Evolutionary conservation across 495 filamentous ascomycete species (phyloP), one percentile per base, ranked within the genome.

Genomic region (Penicillium waksmanii): DNA sequence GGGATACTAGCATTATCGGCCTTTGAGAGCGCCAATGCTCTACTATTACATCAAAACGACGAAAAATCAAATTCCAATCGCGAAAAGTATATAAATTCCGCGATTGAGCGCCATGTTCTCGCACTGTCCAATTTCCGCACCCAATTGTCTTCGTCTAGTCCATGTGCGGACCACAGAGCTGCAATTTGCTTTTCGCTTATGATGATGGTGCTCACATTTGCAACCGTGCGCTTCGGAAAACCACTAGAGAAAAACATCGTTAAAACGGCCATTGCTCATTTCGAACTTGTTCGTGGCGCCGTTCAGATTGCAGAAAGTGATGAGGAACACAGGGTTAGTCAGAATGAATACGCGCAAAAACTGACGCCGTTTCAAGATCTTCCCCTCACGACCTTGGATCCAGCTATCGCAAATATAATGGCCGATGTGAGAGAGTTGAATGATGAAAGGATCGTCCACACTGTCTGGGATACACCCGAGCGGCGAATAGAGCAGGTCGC

Each of bases 291-390:
- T 42, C 51, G 51, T 19, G 51, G 51, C 17, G 51, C 51, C 12
- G 51, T 54, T 5, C 51, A 54, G 18, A 18, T 54, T 25, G 51
- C 36, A 15, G 36, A 21, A 6, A 27, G 36, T 42, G 36, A 43
- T 13, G 36, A 13, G 34, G 35, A 40, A 2, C 36, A 25, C 40
- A 6, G 11, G 1, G 21, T 54, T 43, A 42, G n/a, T 17, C 9
- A 54, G 9, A 54, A 43, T 43, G 51, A 54, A 42, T 43, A 54
- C 33, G 51, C 33, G 51, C 51, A 54, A 27, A 54, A 42, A 7
- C 18, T 54, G 36, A 42, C 19, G 9, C 36, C 36, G 2, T 54
- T 54, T 42, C 17, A 54, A 21, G 36, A 42, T 13, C 51, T 54
- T 23, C 51, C 51, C 15, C 21, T 25, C n/a, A n/a, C 19, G 25